Evolutionary conservation across 31 red algal genomes (phyloP).

Genomic region (Odonthalia washingtoniensis): DNA sequence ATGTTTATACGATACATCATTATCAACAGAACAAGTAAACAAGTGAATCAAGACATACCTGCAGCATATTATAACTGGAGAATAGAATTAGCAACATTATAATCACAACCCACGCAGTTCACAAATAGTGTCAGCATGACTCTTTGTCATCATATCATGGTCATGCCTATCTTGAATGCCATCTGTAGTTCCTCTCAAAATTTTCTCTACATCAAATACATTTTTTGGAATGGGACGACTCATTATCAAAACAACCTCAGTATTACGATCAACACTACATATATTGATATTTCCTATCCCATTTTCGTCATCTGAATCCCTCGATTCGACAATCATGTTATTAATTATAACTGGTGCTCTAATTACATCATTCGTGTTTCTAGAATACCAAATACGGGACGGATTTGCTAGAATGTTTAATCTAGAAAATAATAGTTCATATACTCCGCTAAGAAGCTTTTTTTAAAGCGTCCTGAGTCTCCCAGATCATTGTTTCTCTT

Average conservation of each 20-base stretch:
- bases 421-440: conserved; percentile 19
- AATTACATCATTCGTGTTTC: background rate
- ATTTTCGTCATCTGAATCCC: background rate
- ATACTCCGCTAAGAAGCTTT: conserved; percentile 11
- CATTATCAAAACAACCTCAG: background rate
- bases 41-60: too few relatives aligned
- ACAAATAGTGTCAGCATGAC: background rate
- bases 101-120: background rate
- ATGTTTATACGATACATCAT: too few relatives aligned
- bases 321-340: conserved; percentile 15
- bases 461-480: background rate
- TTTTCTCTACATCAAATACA: background rate
- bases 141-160: conserved; percentile 16
- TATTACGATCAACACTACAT: conserved; percentile 7
- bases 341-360: background rate
- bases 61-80: too few relatives aligned
- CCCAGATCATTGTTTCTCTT: conserved; percentile 6
- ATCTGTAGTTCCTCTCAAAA: background rate
- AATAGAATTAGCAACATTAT: too few relatives aligned
- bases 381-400: background rate
- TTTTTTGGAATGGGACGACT: background rate
- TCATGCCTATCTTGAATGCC: background rate
- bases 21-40: too few relatives aligned
- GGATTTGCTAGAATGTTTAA: conserved; percentile 7
- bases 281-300: conserved; percentile 33